Percentiles rank a stretch among this genome's conserved stretches.
Evolutionary conservation across 2,329 filamentous ascomycete species (phyloP).

Genomic region (Botrytis elliptica): DNA sequence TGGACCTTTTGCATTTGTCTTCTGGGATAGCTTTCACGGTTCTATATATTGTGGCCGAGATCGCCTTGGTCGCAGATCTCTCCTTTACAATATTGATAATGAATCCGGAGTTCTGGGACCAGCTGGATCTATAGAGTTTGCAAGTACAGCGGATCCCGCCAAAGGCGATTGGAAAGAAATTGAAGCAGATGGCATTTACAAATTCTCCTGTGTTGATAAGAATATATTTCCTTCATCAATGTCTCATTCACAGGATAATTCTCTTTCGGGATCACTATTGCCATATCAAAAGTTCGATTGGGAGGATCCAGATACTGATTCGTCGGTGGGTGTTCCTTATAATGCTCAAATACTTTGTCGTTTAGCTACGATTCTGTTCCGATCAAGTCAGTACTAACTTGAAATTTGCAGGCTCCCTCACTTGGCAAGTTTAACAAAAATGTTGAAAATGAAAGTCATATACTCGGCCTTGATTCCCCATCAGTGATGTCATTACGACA

Average conservation of each 20-base stretch:
- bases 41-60: constrained; percentile 82
- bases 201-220: constrained; percentile 28
- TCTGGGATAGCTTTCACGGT: constrained; percentile 62
- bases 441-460: constrained; percentile 40
- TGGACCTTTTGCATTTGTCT: constrained; percentile 90
- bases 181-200: constrained; percentile 77
- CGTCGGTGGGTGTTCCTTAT: constrained; percentile 3
- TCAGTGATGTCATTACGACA: constrained; percentile 54
- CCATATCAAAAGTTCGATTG: constrained; percentile 25
- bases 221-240: not conserved
- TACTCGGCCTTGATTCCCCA: constrained; percentile 44
- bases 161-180: constrained; percentile 70
- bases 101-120: constrained; percentile 30
- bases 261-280: constrained; percentile 19
- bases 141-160: constrained; percentile 64
- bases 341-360: not conserved
- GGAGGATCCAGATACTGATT: constrained; percentile 16
- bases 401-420: constrained; percentile 20
- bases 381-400: not conserved
- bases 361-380: not conserved
- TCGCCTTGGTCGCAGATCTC: constrained; percentile 79
- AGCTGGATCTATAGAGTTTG: constrained; percentile 55
- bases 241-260: not conserved
- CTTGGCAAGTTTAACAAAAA: constrained; percentile 39
- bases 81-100: constrained; percentile 59